Percentiles rank a stretch among this genome's conserved stretches.
phyloP scores from a whole-genome alignment of 2,329 filamentous ascomycete species.

The Exserohilum turcica region DNA sequence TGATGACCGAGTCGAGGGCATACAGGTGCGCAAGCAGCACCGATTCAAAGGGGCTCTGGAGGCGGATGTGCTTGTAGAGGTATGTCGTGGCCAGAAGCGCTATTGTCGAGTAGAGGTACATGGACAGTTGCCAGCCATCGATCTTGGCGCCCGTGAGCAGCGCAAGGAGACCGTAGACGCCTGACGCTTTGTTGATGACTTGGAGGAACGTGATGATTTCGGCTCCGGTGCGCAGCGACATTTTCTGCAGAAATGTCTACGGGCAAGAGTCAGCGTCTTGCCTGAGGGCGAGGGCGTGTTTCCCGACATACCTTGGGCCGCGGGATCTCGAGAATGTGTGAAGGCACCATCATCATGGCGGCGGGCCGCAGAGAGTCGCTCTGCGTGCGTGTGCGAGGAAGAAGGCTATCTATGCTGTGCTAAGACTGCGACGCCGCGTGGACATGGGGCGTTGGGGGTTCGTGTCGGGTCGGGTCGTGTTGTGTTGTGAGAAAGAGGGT shows the following conservation, averaged over 20 bases:
- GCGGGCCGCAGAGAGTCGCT: conserved; percentile 4
- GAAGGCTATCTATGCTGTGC: conserved; percentile 23
- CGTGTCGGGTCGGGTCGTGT: too few relatives aligned
- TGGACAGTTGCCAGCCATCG: conserved; percentile 81
- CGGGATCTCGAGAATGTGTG: conserved; percentile 45
- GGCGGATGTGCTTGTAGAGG: conserved; percentile 79
- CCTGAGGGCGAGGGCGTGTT: conserved; percentile 5
- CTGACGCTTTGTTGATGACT: conserved; percentile 90
- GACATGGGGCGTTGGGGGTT: conserved; percentile 1
- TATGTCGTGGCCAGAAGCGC: conserved; percentile 70
- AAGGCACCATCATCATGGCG: conserved; percentile 39
- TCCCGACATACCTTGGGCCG: conserved; percentile 43
- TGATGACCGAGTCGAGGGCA: conserved; percentile 79
- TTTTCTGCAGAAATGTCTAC: conserved; percentile 82
- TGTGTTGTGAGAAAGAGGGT: conserved; percentile 11
- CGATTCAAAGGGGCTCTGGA: conserved; percentile 77
- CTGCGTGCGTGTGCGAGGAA: conserved; percentile 1
- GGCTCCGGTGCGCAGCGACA: conserved; percentile 84
- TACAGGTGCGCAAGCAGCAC: conserved; percentile 86
- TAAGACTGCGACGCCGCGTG: conserved; percentile 17
- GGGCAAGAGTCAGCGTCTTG: conserved; percentile 19
- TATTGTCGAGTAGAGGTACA: conserved; percentile 85
- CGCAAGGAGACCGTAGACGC: conserved; percentile 86
- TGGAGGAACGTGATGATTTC: conserved; percentile 83
- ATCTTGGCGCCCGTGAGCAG: conserved; percentile 85